Percentiles rank a stretch among this genome's conserved stretches.
These are phyloP conservation scores for Trichoderma pleuroti DNA, from an alignment of 2,329 filamentous ascomycete species.

Conservation along the genomic window DNA sequence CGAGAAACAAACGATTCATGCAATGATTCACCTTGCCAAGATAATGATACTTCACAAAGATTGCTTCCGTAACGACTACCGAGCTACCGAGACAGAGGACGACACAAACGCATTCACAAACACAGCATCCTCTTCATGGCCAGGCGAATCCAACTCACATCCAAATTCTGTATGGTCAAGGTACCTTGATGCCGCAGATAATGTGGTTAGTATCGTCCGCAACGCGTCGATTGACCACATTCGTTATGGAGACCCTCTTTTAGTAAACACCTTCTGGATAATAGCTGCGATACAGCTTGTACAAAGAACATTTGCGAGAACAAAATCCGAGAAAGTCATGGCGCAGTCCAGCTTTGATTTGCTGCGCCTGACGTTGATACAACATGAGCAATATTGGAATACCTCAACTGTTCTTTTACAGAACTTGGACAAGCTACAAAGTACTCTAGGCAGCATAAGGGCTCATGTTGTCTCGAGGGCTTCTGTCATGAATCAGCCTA, in stretches of 20 bases:
- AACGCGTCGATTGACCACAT: background rate
- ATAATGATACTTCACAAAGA: background rate
- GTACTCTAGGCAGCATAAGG: background rate
- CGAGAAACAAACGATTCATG: background rate
- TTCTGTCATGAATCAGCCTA: background rate
- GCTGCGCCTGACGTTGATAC: background rate
- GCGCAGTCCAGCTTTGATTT: background rate
- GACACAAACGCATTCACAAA: background rate
- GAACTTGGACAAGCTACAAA: background rate
- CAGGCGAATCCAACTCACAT: background rate
- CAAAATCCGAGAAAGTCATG: background rate
- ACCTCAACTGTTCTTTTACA: background rate
- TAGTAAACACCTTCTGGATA: background rate
- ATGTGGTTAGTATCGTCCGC: background rate
- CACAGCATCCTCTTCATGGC: background rate
- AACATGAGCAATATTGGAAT: background rate
- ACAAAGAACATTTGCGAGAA: background rate
- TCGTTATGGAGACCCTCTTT: background rate
- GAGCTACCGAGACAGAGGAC: background rate
- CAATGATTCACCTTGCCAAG: background rate
- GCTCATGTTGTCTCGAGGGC: background rate
- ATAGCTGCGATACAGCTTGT: background rate
- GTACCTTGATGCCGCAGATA: background rate
- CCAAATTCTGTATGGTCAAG: background rate
- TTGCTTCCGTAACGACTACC: background rate